These are phyloP conservation scores for Candida sp. DNA, from an alignment of 1,139 yeast species.

Conservation along the genomic window DNA sequence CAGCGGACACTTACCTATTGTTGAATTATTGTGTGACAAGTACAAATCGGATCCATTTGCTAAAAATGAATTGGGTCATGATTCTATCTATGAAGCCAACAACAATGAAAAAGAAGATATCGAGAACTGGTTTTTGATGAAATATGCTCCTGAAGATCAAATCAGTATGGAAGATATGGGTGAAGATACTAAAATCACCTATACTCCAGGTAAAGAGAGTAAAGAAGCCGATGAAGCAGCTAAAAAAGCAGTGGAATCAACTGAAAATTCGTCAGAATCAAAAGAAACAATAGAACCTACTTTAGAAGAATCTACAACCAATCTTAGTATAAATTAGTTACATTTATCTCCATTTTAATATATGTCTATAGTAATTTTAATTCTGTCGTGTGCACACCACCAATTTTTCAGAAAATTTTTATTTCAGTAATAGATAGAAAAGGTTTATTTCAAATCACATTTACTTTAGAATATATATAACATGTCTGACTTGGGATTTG, in stretches of 20 bases:
- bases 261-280: slow-evolving; percentile 9
- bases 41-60: slow-evolving; percentile 78
- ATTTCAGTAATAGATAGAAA: background rate
- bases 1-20: slow-evolving; percentile 78
- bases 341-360: no score
- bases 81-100: slow-evolving; percentile 87
- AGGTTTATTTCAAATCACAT: background rate
- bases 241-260: slow-evolving; percentile 20
- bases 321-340: background rate
- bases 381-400: background rate
- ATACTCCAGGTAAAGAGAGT: slow-evolving; percentile 48
- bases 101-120: slow-evolving; percentile 61
- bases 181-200: slow-evolving; percentile 44
- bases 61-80: slow-evolving; percentile 75
- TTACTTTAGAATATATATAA: slow-evolving; percentile 1
- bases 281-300: slow-evolving; percentile 4
- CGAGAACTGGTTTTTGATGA: slow-evolving; percentile 69
- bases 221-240: slow-evolving; percentile 44
- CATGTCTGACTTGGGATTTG: slow-evolving; percentile 70
- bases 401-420: background rate
- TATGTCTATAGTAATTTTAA: background rate
- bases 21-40: slow-evolving; percentile 65
- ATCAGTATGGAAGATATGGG: slow-evolving; percentile 41
- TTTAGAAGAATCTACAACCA: background rate
- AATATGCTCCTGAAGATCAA: slow-evolving; percentile 67